Conservation (phyloP, 371 early-diverging fungal species). For the Choanephora cucurbitarum region DNA sequence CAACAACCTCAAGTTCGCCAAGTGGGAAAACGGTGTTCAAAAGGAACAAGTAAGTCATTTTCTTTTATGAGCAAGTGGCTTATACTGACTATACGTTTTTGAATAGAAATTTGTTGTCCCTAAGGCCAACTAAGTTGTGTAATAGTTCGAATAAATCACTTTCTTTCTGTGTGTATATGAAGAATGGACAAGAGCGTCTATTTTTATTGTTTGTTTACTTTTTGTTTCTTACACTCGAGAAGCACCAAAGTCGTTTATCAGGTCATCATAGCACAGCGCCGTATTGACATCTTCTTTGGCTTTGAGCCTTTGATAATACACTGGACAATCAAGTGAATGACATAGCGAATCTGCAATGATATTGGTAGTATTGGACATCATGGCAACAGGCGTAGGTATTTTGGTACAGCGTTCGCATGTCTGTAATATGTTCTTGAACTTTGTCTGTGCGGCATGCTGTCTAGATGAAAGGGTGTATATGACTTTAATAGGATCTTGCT, state of each 20-base stretch:
- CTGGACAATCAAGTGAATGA: slow-evolving; percentile 47
- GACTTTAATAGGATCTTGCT: slow-evolving; percentile 12
- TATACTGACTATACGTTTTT: too few species aligned
- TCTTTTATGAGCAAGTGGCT: not conserved
- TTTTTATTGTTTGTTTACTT: not conserved
- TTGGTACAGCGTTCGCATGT: slow-evolving; percentile 38
- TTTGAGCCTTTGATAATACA: slow-evolving; percentile 42
- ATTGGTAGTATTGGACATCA: slow-evolving; percentile 1
- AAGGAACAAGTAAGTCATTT: slow-evolving; percentile 65
- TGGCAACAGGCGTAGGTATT: slow-evolving; percentile 20
- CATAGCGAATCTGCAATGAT: slow-evolving; percentile 40
- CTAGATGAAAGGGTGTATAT: slow-evolving; percentile 24
- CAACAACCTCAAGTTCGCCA: slow-evolving; percentile 73
- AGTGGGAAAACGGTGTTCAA: slow-evolving; percentile 84
- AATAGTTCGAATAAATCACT: not conserved
- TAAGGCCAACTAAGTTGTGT: slow-evolving; percentile 23
- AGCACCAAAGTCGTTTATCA: slow-evolving; percentile 21
- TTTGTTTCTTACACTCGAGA: not conserved
- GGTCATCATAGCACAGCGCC: slow-evolving; percentile 25
- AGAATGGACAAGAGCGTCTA: not conserved
- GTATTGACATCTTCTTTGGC: slow-evolving; percentile 36
- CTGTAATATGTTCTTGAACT: slow-evolving; percentile 15
- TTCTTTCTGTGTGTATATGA: not conserved
- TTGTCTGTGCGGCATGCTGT: slow-evolving; percentile 27
- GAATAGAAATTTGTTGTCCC: slow-evolving; percentile 36